Percentiles rank a stretch among this genome's conserved stretches.
These are phyloP conservation scores for Tetrahymena thermophila DNA, from an alignment of 73 alveolate species.

Conservation along the genomic window DNA sequence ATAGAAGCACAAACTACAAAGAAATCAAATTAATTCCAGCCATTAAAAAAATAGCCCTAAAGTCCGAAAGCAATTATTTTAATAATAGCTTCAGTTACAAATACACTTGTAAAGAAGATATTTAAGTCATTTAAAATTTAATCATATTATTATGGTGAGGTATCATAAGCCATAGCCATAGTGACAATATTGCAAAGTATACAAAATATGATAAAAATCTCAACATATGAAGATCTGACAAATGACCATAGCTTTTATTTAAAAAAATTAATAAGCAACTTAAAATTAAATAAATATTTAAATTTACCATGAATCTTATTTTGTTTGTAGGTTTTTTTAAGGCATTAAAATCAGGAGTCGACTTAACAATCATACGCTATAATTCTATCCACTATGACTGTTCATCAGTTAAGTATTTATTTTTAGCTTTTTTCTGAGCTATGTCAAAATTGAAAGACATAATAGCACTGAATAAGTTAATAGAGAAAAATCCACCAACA, in stretches of 20 bases:
- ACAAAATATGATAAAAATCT: not conserved
- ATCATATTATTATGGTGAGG: not conserved
- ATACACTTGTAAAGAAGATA: slow-evolving; percentile 69
- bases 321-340: slow-evolving; percentile 42
- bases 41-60: slow-evolving; percentile 61
- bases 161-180: slow-evolving; percentile 13
- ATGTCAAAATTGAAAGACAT: slow-evolving; percentile 79
- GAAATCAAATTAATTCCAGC: slow-evolving; percentile 91
- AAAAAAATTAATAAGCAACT: not conserved
- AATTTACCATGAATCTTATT: slow-evolving; percentile 23
- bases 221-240: slow-evolving; percentile 1
- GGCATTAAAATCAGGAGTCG: slow-evolving; percentile 59
- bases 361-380: slow-evolving; percentile 28
- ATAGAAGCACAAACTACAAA: slow-evolving; percentile 70
- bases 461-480: slow-evolving; percentile 89
- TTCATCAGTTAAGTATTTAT: slow-evolving; percentile 24
- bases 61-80: slow-evolving; percentile 70
- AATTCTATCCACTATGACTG: slow-evolving; percentile 65
- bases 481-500: slow-evolving; percentile 72
- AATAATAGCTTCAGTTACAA: slow-evolving; percentile 73
- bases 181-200: slow-evolving; percentile 19
- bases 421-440: slow-evolving; percentile 61
- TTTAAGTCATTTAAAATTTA: slow-evolving; percentile 40
- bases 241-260: not conserved
- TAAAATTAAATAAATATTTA: not conserved